These are phyloP conservation scores for Ophiostoma himal-ulmi DNA, from an alignment of 2,329 filamentous ascomycete genomes.

Conservation along the genomic window DNA sequence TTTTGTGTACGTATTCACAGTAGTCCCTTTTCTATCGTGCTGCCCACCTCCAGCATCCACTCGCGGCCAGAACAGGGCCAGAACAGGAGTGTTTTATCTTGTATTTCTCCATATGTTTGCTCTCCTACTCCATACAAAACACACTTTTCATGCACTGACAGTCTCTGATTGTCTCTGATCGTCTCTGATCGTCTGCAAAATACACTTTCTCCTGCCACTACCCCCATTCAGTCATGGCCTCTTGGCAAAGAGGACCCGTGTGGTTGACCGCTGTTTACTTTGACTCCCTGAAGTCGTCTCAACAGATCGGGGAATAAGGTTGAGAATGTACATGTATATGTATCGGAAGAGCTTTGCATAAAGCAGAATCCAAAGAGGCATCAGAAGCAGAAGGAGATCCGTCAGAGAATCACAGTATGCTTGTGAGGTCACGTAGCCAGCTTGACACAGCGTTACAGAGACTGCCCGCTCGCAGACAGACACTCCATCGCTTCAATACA, in stretches of 20 bases:
- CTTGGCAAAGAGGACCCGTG: conserved; percentile 5
- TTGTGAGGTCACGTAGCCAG: neutral
- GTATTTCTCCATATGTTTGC: neutral
- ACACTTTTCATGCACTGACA: neutral
- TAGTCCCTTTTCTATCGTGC: neutral
- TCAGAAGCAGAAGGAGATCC: neutral
- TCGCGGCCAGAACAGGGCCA: neutral
- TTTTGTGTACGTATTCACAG: neutral
- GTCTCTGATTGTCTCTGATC: neutral
- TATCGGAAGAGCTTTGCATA: neutral
- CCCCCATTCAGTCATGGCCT: neutral
- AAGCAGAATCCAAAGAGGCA: neutral
- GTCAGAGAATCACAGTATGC: neutral
- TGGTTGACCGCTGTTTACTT: conserved; percentile 4
- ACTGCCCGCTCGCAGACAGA: neutral
- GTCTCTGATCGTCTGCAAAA: neutral
- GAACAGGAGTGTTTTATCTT: neutral
- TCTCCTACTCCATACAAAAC: neutral
- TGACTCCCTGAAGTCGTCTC: neutral
- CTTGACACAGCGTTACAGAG: neutral
- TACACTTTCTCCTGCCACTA: conserved; percentile 4
- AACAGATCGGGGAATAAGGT: neutral
- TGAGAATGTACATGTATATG: neutral
- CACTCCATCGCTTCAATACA: no score
- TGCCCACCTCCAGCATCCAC: neutral